A percentile compares a stretch with the other conserved stretches of the same genome.
These are phyloP conservation scores for Eucalyptus tenuipes DNA, from an alignment of 345 rosid genomes.

Conservation along the genomic window DNA sequence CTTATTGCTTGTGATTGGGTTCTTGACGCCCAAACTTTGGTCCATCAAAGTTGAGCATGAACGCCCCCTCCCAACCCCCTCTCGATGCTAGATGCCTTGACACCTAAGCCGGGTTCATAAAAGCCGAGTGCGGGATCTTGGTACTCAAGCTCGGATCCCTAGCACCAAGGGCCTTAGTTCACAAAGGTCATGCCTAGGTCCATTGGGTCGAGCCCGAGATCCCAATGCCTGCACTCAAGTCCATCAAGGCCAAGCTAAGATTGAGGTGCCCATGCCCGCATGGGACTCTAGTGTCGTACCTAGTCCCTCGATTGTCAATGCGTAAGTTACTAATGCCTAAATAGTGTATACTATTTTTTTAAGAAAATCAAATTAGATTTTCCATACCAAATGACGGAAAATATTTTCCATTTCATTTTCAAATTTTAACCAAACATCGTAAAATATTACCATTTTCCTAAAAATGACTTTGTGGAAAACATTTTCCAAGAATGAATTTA, in stretches of 20 bases:
- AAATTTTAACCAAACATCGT: not conserved
- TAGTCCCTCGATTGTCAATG: not conserved
- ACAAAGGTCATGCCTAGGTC: not conserved
- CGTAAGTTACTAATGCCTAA: not conserved
- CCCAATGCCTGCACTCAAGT: not conserved
- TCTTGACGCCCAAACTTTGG: fast-evolving
- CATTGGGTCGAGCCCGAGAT: fast-evolving
- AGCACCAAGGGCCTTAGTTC: not conserved
- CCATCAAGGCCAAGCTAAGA: not conserved
- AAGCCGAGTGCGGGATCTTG: not conserved
- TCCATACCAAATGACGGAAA: fast-evolving
- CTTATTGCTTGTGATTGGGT: not conserved
- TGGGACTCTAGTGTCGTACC: not conserved
- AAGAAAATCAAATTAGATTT: too few relatives aligned
- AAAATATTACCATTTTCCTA: not conserved
- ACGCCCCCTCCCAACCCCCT: too few relatives aligned
- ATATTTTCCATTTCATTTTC: too few relatives aligned
- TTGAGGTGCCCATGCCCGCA: not conserved
- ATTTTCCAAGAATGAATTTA: not conserved
- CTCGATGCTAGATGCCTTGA: fast-evolving
- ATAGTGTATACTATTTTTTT: fast-evolving
- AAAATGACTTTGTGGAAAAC: not conserved
- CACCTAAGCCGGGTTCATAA: not conserved
- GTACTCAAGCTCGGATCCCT: fast-evolving
- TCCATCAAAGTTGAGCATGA: not conserved